These are phyloP conservation scores for Penicillium robsamsonii DNA, from an alignment of 495 filamentous ascomycete species.

Conservation along the genomic window DNA sequence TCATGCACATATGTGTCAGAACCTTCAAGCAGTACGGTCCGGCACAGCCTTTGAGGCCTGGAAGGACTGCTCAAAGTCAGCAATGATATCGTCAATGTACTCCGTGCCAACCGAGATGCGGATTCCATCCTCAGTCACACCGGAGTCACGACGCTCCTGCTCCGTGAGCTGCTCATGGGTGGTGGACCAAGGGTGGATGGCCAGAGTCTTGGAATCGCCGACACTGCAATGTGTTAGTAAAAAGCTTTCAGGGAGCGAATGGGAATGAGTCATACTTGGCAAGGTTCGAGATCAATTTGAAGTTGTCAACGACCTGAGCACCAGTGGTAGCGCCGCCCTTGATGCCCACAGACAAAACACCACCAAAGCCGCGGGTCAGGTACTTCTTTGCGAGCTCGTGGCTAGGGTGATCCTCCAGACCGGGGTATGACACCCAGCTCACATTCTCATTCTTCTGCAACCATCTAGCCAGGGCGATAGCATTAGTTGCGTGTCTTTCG, in stretches of 20 bases:
- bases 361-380: constrained; percentile 81
- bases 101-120: constrained; percentile 96
- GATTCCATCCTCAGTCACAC: constrained; percentile 90
- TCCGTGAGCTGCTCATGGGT: constrained; percentile 93
- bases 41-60: constrained; percentile 45
- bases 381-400: constrained; percentile 88
- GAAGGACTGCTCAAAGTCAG: constrained; percentile 93
- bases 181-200: constrained; percentile 94
- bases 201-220: constrained; percentile 78
- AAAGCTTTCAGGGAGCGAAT: background rate
- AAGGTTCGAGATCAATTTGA: constrained; percentile 93
- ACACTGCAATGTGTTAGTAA: constrained; percentile 43
- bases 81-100: constrained; percentile 97
- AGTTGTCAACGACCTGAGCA: constrained; percentile 84
- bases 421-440: constrained; percentile 92
- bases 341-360: constrained; percentile 89
- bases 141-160: constrained; percentile 75
- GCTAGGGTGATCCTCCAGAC: constrained; percentile 75
- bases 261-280: constrained; percentile 58
- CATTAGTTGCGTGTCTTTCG: constrained; percentile 86
- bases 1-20: background rate
- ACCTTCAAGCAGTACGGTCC: constrained; percentile 16
- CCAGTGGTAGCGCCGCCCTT: constrained; percentile 83
- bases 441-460: constrained; percentile 80
- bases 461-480: constrained; percentile 78